These are phyloP conservation scores for Suillus ampliporus DNA, from an alignment of 768 basidiomycete genomes.

Conservation along the genomic window DNA sequence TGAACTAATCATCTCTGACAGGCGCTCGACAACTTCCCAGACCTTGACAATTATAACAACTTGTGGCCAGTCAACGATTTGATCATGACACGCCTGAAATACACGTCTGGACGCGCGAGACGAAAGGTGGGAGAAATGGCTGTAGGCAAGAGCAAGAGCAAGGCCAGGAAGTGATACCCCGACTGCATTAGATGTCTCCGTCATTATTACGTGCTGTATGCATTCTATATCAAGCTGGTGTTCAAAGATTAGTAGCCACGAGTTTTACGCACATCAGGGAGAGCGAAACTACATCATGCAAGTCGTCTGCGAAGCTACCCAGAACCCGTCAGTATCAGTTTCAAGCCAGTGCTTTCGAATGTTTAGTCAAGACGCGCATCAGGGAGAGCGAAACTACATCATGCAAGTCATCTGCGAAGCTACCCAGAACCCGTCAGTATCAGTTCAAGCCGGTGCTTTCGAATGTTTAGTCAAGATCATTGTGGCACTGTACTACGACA, in stretches of 20 bases:
- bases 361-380: constrained; percentile 31
- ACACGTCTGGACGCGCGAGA: constrained; percentile 4
- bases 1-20: background rate
- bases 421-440: constrained; percentile 79
- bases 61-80: constrained; percentile 17
- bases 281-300: constrained; percentile 99
- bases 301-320: constrained; percentile 97
- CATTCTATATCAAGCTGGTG: too few species aligned
- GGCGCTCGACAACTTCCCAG: constrained; percentile 4
- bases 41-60: constrained; percentile 16
- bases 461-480: constrained; percentile 93
- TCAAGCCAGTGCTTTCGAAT: constrained; percentile 94
- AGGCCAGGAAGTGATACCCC: background rate
- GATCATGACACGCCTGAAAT: constrained; percentile 21
- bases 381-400: constrained; percentile 99
- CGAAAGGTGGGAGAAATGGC: constrained; percentile 7
- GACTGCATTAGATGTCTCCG: background rate
- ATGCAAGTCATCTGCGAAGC: constrained; percentile 99
- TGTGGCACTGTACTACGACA: constrained; percentile 96
- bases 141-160: constrained; percentile 12
- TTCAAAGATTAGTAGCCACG: too few species aligned
- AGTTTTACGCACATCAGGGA: constrained; percentile 58
- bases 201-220: background rate
- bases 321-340: constrained; percentile 77
- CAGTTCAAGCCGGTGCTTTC: constrained; percentile 93